Evolutionary conservation across 202 grass and related monocot genomes (phyloP).

Genomic region (Carex arenaria): DNA sequence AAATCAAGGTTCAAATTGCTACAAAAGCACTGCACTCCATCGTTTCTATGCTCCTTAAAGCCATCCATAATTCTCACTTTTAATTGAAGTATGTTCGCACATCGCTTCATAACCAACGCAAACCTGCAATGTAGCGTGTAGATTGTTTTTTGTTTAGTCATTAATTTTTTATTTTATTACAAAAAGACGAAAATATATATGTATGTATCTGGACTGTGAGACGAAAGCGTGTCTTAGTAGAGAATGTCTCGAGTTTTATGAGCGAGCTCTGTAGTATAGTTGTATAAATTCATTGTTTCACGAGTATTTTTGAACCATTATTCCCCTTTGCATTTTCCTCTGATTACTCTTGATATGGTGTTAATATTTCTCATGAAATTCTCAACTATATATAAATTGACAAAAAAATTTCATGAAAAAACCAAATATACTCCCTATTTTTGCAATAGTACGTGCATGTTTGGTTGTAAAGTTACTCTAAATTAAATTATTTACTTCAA

Average conservation of each 20-base stretch:
- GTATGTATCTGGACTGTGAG: not conserved
- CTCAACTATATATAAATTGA: not conserved
- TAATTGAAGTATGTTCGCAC: not conserved
- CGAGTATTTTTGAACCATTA: not conserved
- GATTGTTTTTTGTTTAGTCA: not conserved
- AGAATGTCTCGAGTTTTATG: not conserved
- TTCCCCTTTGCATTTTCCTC: not conserved
- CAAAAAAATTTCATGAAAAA: not conserved
- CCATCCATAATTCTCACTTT: conserved; percentile 2
- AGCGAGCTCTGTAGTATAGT: not conserved
- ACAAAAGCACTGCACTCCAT: not conserved
- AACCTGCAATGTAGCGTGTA: not conserved
- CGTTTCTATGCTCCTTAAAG: conserved; percentile 8
- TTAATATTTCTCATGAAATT: not conserved
- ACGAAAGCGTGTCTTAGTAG: not conserved
- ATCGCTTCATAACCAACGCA: not conserved
- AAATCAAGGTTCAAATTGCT: conserved; percentile 23
- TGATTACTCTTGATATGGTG: not conserved
- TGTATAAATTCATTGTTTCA: not conserved
- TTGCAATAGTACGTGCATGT: too few species aligned
- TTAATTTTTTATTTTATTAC: not conserved
- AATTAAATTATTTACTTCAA: too few species aligned
- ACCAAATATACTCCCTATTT: not conserved
- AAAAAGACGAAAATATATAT: not conserved
- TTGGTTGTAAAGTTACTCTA: too few species aligned